These are phyloP conservation scores for Purshia tridentata DNA, from an alignment of 306 rosid genomes.

Conservation along the genomic window DNA sequence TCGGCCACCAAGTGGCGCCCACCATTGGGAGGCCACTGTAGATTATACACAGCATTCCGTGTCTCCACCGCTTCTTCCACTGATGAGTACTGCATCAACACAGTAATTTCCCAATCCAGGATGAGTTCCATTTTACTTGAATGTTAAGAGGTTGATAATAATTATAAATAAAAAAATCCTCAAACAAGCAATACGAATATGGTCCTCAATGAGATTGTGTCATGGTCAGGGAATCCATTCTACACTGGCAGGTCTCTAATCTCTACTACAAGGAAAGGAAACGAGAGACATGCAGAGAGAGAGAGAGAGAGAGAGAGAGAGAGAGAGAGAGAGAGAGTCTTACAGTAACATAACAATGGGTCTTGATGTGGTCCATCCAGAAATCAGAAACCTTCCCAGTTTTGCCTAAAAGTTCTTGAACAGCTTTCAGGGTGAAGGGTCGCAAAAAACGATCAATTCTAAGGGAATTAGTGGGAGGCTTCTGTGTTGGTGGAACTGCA, in stretches of 20 bases:
- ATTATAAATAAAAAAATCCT: neutral
- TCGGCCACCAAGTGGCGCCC: conserved; percentile 84
- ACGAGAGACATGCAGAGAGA: neutral
- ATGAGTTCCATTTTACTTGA: neutral
- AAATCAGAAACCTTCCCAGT: conserved; percentile 71
- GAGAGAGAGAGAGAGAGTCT: conserved; percentile 28
- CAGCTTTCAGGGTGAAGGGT: conserved; percentile 93
- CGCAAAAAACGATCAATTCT: conserved; percentile 86
- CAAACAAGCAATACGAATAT: neutral
- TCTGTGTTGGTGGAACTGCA: conserved; percentile 83
- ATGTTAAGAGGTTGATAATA: neutral
- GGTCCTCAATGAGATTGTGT: no score
- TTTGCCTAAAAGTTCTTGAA: conserved; percentile 91
- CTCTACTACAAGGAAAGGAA: neutral
- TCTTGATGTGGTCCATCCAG: conserved; percentile 99
- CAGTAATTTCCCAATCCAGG: conserved; percentile 5
- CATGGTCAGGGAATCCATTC: no score
- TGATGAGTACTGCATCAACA: conserved; percentile 67
- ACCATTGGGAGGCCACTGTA: conserved; percentile 98
- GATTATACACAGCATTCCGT: conserved; percentile 81
- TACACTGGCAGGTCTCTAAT: neutral
- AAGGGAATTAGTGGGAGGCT: conserved; percentile 76
- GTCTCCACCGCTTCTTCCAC: conserved; percentile 83
- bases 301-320: neutral
- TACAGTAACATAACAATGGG: conserved; percentile 98